Evolutionary conservation across 176 grass and related monocot species (phyloP).

Genomic region (Microstegium vimineum): DNA sequence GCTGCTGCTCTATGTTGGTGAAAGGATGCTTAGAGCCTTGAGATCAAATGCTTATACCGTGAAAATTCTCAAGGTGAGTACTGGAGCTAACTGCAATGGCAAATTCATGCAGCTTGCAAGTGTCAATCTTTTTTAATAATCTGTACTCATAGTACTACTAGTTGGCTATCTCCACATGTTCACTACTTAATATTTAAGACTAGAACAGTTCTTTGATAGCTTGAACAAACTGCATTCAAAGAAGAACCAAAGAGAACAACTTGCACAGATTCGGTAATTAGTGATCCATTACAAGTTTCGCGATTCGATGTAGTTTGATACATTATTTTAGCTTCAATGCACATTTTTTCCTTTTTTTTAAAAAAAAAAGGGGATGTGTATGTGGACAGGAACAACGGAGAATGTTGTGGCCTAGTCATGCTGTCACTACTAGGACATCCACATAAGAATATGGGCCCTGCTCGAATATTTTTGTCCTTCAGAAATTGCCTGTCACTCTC

Average conservation of each 20-base stretch:
- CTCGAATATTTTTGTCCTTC: conserved; percentile 16
- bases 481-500: conserved; percentile 35
- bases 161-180: neutral
- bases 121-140: neutral
- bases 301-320: neutral
- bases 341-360: neutral
- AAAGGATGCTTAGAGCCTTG: conserved; percentile 69
- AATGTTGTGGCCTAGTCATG: conserved; percentile 33
- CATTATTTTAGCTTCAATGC: conserved; percentile 13
- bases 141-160: neutral
- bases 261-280: neutral
- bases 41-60: conserved; percentile 86
- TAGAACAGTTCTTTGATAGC: neutral
- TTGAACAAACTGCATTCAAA: neutral
- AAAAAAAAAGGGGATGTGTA: neutral
- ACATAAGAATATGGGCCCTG: conserved; percentile 18
- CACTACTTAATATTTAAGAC: neutral
- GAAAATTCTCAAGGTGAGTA: conserved; percentile 87
- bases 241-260: neutral
- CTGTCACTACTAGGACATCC: conserved; percentile 27
- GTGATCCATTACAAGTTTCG: neutral
- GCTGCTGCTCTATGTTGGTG: conserved; percentile 69
- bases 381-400: conserved; percentile 16
- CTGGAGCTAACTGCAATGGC: neutral
- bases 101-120: neutral